These are phyloP conservation scores for Ascosphaera acerosa DNA, from an alignment of 2,329 filamentous ascomycete species.

Conservation along the genomic window DNA sequence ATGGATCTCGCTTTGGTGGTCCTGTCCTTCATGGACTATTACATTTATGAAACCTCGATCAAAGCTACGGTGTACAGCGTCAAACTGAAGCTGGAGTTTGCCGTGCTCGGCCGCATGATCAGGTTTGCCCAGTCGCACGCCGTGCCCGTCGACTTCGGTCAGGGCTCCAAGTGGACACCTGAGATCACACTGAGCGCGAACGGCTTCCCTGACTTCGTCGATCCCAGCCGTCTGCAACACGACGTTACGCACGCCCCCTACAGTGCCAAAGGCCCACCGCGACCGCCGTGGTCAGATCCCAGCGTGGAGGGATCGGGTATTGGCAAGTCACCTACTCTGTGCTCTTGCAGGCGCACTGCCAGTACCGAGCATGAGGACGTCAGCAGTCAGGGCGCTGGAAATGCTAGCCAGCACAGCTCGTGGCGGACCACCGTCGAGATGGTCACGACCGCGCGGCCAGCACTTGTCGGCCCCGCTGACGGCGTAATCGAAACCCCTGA, in stretches of 20 bases:
- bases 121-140: conserved; percentile 16
- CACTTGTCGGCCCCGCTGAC: not conserved
- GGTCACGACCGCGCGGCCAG: not conserved
- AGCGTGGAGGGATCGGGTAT: not conserved
- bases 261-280: conserved; percentile 2
- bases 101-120: conserved; percentile 22
- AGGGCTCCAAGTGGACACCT: conserved; percentile 10
- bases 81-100: conserved; percentile 26
- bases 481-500: not conserved
- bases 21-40: conserved; percentile 20
- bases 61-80: conserved; percentile 24
- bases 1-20: conserved; percentile 21
- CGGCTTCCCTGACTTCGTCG: conserved; percentile 21
- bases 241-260: conserved; percentile 16
- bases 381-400: not conserved
- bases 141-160: not conserved
- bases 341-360: not conserved
- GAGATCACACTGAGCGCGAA: conserved; percentile 12
- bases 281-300: conserved; percentile 4
- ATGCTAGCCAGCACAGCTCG: not conserved
- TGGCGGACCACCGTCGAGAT: not conserved
- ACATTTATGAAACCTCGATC: conserved; percentile 23
- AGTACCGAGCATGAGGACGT: not conserved
- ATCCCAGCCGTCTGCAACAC: conserved; percentile 18
- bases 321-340: not conserved